Evolutionary conservation across 305 asterid species (phyloP).

Genomic region (Salvia sclarea): DNA sequence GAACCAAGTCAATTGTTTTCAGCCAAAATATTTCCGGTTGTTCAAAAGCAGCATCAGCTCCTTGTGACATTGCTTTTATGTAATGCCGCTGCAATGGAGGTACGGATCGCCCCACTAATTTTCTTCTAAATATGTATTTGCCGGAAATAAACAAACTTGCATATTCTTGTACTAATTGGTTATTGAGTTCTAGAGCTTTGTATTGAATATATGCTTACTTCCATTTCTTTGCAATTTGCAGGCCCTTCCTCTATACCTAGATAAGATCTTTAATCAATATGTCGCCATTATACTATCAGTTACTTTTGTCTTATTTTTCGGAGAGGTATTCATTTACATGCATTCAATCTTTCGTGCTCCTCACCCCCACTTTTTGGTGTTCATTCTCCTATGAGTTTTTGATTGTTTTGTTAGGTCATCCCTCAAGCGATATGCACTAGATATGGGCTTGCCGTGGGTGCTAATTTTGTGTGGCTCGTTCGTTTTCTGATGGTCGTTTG

Average conservation of each 20-base stretch:
- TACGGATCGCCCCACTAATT: conserved; percentile 23
- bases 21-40: conserved; percentile 89
- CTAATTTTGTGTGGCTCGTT: conserved; percentile 78
- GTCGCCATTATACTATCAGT: conserved; percentile 94
- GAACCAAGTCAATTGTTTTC: conserved; percentile 34
- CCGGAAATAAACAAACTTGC: background rate
- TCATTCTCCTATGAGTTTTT: conserved; percentile 22
- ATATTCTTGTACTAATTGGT: conserved; percentile 29
- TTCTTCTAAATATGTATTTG: background rate
- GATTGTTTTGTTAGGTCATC: conserved; percentile 58
- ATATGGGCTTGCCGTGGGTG: conserved; percentile 94
- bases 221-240: conserved; percentile 45
- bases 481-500: conserved; percentile 72
- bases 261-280: conserved; percentile 85
- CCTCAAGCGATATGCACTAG: conserved; percentile 97
- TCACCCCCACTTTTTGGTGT: background rate
- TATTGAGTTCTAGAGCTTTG: conserved; percentile 42
- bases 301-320: conserved; percentile 82
- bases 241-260: conserved; percentile 95
- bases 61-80: conserved; percentile 92
- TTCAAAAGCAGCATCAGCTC: conserved; percentile 94
- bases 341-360: background rate
- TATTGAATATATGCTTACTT: conserved; percentile 18
- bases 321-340: conserved; percentile 58
- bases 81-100: conserved; percentile 97